Base-by-base conservation (phyloP, 2,329 filamentous ascomycete genomes). In the Metarhizium brunneum region DNA sequence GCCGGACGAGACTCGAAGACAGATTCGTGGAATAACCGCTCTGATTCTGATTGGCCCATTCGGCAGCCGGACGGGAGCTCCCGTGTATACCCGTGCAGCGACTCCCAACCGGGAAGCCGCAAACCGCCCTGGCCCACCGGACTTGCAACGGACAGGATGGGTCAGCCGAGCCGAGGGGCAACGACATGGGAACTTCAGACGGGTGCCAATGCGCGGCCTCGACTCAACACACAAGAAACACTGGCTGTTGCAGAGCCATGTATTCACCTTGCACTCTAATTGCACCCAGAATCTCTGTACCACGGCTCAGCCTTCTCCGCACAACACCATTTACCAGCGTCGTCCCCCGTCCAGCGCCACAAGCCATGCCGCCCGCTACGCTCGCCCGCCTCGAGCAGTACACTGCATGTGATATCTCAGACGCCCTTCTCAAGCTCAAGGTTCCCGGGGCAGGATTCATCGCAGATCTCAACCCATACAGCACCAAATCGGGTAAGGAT, bases 361-460 rank as follows among this genome's bases (percentile, higher is more conserved):
- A 6, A 16, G 45, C 47, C 45, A 49, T 62, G 18, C 45, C 60
- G n/a, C 11, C 40, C 47, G 59, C 62, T 38, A 62, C 64, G 35
- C 18, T 64, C 54, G 58, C 64, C 54, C 58, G 62, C 54, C 69
- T 74, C 29, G 62, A 61, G 56, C 61, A 67, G 42, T 77, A 76
- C 62, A 71, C 70, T 18, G 74, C 76, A 42, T 79, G 76, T 66
- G 76, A 88, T 76, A 74, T 90, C 58, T 88, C 87, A 11, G 87
- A 91, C 67, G 86, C 86, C 6, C 77, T 91, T 2, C 76, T 89
- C 55, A 88, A 86, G 64, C 76, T 91, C 50, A 79, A 85, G 57
- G 79, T 85, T 8, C 77, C 84, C 11, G 78, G 80, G 50, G 85
- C 84, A 30, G 87, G 88, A 54, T 85, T 84, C 65, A 71, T 91